These are phyloP conservation scores for Hymenoscyphus fructigenus DNA, from an alignment of 2,329 filamentous ascomycete genomes.

Conservation along the genomic window DNA sequence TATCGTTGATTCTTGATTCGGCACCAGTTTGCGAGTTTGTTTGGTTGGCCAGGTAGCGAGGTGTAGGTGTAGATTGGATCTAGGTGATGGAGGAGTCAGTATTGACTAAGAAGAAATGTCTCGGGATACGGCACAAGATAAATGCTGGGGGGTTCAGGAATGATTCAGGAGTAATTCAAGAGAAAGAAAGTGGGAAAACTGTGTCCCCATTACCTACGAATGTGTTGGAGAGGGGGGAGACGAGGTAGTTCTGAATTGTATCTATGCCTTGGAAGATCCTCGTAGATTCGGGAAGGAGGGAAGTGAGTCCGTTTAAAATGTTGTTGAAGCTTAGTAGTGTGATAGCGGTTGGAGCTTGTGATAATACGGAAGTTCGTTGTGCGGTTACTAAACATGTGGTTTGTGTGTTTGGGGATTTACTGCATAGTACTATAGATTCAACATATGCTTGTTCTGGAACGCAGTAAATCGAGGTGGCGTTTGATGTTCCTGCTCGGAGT, in stretches of 20 bases:
- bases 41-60: constrained; percentile 6
- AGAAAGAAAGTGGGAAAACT: too few species aligned
- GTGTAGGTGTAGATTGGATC: constrained; percentile 21
- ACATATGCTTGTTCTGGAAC: constrained; percentile 25
- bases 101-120: too few species aligned
- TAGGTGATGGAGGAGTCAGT: too few species aligned
- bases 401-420: constrained; percentile 8
- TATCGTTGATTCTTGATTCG: constrained; percentile 19
- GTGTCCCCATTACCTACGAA: too few species aligned
- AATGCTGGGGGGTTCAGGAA: too few species aligned
- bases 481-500: constrained; percentile 19
- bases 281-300: constrained; percentile 17
- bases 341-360: constrained; percentile 15
- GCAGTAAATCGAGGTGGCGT: constrained; percentile 29
- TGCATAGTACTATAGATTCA: constrained; percentile 24
- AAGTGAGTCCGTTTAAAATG: constrained; percentile 16
- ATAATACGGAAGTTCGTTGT: constrained; percentile 23
- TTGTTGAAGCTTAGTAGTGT: constrained; percentile 21
- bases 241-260: constrained; percentile 26
- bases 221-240: constrained; percentile 17
- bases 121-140: too few species aligned
- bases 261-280: constrained; percentile 20
- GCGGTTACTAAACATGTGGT: constrained; percentile 17
- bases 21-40: neutral
- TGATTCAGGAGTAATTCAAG: too few species aligned